A percentile compares a stretch with the other conserved stretches of the same genome.
Conservation (phyloP, 768 basidiomycete species). For the Cantharellus anzutake region DNA sequence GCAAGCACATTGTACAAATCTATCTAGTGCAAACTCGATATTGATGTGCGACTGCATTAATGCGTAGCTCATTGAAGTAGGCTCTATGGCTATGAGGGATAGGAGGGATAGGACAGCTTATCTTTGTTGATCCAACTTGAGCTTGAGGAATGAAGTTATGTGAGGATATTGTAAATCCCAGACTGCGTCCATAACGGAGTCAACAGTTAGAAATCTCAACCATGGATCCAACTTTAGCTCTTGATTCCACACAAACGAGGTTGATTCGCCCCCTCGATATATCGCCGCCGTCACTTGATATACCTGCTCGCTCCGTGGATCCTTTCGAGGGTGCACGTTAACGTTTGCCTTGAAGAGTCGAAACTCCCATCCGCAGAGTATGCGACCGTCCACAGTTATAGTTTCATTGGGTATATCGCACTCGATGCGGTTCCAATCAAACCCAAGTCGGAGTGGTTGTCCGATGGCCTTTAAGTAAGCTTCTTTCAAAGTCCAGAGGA, state of each 20-base stretch:
- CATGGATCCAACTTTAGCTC: conserved; percentile 4
- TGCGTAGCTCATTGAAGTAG: no score
- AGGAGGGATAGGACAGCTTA: no score
- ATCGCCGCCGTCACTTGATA: conserved; percentile 10
- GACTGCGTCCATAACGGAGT: conserved; percentile 7
- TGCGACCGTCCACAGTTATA: conserved; percentile 47
- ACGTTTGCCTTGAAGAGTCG: conserved; percentile 57
- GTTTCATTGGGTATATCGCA: conserved; percentile 50
- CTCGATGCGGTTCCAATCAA: conserved; percentile 66
- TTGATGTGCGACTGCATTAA: no score
- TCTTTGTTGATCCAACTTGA: no score
- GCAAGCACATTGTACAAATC: no score
- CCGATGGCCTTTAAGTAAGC: conserved; percentile 75
- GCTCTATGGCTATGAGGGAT: no score
- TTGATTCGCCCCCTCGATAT: conserved; percentile 7
- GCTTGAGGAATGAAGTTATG: not conserved
- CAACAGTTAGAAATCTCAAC: conserved; percentile 8
- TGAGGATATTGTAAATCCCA: conserved; percentile 5
- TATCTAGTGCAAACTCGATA: no score
- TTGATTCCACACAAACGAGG: conserved; percentile 8
- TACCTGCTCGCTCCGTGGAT: conserved; percentile 5
- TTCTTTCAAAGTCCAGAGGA: conserved; percentile 60
- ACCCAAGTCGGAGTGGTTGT: conserved; percentile 40
- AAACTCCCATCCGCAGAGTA: conserved; percentile 71
- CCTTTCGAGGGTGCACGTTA: conserved; percentile 33